Percentiles rank a stretch among this genome's conserved stretches.
phyloP scores from a whole-genome alignment of 2,329 filamentous ascomycete genomes.

The Hymenoscyphus repandus region DNA sequence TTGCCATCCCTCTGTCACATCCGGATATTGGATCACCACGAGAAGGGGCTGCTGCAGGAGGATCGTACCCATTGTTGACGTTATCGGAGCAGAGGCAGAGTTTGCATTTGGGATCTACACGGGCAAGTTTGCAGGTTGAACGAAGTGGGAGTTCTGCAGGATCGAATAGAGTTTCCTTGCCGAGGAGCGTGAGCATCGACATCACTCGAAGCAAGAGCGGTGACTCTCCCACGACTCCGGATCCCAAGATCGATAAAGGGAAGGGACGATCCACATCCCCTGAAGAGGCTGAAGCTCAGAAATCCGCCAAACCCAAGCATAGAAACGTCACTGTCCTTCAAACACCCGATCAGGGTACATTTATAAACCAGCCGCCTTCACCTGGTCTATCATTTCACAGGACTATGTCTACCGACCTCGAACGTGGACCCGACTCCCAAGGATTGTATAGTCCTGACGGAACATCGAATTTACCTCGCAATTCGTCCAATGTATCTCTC shows the following conservation, averaged over 20 bases:
- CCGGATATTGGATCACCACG: constrained; percentile 23
- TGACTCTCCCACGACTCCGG: constrained; percentile 16
- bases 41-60: constrained; percentile 24
- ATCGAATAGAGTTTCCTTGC: constrained; percentile 29
- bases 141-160: constrained; percentile 34
- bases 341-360: constrained; percentile 17
- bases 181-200: constrained; percentile 31
- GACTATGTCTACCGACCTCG: constrained; percentile 28
- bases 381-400: constrained; percentile 24
- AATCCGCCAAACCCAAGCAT: constrained; percentile 8
- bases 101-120: constrained; percentile 41
- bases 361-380: constrained; percentile 8
- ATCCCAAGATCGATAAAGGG: constrained; percentile 23
- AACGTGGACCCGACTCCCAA: constrained; percentile 25
- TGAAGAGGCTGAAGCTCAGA: constrained; percentile 14
- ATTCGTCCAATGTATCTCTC: constrained; percentile 24
- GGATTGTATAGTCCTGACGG: constrained; percentile 20
- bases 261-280: constrained; percentile 25
- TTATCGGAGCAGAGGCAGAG: constrained; percentile 52
- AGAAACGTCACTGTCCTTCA: constrained; percentile 12
- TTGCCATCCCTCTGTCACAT: constrained; percentile 29
- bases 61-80: constrained; percentile 46
- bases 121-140: constrained; percentile 41
- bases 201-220: constrained; percentile 25
- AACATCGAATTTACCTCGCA: constrained; percentile 21